Evolutionary conservation across 805 yeast species (phyloP).

Genomic region (Yarrowia sp.): DNA sequence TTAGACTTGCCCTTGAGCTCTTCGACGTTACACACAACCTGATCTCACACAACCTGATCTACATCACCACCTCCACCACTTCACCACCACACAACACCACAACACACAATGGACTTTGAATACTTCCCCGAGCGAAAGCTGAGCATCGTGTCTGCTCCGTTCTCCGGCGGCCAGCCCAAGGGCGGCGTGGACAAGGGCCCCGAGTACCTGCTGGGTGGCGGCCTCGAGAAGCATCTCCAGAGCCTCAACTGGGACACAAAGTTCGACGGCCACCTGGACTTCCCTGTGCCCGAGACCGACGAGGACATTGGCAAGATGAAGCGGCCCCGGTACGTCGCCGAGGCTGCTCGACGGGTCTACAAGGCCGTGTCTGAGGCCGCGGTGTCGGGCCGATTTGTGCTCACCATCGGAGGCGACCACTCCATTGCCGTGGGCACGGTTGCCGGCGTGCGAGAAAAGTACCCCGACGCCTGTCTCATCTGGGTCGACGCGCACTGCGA

Average conservation of each 20-base stretch:
- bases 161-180: conserved; percentile 94
- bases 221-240: conserved; percentile 67
- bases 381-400: conserved; percentile 63
- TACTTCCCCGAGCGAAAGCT: conserved; percentile 62
- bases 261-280: conserved; percentile 48
- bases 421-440: conserved; percentile 95
- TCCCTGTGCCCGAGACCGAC: conserved; percentile 52
- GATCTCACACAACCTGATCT: neutral
- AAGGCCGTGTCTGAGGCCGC: conserved; percentile 64
- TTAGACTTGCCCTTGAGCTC: too few species aligned
- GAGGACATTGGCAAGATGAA: conserved; percentile 67
- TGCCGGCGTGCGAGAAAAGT: conserved; percentile 74
- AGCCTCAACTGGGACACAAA: conserved; percentile 77
- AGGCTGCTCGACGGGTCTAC: conserved; percentile 69
- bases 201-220: conserved; percentile 73
- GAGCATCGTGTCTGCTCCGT: conserved; percentile 87
- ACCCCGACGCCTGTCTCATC: conserved; percentile 86
- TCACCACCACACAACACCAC: conserved; percentile 21
- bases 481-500: conserved; percentile 99
- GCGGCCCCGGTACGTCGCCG: conserved; percentile 79
- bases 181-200: conserved; percentile 96
- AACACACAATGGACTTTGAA: conserved; percentile 48
- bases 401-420: conserved; percentile 96
- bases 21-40: neutral
- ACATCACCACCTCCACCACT: neutral